Conservation (phyloP, 345 rosid genomes). For the Trapa bicornis region DNA sequence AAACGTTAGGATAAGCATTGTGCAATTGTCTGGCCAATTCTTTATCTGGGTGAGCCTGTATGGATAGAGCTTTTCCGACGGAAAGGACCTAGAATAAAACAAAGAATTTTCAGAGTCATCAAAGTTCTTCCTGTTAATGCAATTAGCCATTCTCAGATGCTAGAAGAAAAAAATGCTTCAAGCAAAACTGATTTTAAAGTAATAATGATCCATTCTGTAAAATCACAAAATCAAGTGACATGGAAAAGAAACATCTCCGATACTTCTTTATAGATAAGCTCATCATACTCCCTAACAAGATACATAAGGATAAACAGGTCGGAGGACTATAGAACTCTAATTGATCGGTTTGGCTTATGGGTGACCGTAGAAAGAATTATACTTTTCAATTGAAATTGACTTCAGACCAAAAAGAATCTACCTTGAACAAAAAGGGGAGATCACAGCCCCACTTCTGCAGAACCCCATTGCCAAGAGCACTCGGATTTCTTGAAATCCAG, state of each 20-base stretch:
- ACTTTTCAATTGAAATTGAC: not conserved
- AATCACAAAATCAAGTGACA: not conserved
- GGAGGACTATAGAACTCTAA: not conserved
- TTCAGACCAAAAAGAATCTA: not conserved
- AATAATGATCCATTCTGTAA: not conserved
- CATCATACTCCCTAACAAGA: not conserved
- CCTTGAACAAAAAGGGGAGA: slow-evolving; percentile 98
- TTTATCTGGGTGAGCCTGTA: slow-evolving; percentile 97
- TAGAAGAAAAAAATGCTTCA: slow-evolving; percentile 1
- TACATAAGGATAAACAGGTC: no score
- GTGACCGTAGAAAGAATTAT: not conserved
- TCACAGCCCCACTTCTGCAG: slow-evolving; percentile 77
- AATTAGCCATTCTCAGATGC: not conserved
- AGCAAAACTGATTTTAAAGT: not conserved
- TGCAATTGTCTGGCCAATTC: slow-evolving; percentile 59
- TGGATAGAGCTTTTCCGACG: slow-evolving; percentile 78
- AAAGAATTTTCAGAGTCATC: not conserved
- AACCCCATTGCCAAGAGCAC: slow-evolving; percentile 64
- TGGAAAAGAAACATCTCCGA: not conserved
- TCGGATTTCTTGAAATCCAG: slow-evolving; percentile 61
- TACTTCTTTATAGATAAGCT: not conserved
- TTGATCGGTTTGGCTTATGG: not conserved
- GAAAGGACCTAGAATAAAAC: slow-evolving; percentile 61
- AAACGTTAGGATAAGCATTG: slow-evolving; percentile 58
- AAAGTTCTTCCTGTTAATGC: not conserved